These are phyloP conservation scores for Eucalyptus regnans DNA, from an alignment of 345 rosid genomes.

Conservation along the genomic window DNA sequence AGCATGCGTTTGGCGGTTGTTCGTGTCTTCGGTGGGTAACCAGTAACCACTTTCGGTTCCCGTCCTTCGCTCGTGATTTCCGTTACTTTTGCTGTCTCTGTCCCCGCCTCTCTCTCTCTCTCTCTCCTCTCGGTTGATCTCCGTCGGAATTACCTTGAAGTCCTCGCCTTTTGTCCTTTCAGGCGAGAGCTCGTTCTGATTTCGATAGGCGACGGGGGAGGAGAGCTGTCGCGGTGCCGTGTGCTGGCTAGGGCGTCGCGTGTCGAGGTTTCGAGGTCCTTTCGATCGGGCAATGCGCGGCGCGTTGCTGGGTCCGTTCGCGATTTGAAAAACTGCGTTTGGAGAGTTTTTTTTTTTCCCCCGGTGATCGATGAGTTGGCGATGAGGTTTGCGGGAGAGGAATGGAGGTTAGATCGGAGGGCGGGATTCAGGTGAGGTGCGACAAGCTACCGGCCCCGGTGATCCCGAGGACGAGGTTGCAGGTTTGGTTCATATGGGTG, in stretches of 20 bases:
- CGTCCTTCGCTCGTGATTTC: not conserved
- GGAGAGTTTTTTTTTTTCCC: rapidly evolving
- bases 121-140: not conserved
- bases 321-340: not conserved
- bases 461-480: slow-evolving; percentile 54
- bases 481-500: slow-evolving; percentile 78
- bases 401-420: slow-evolving; percentile 77
- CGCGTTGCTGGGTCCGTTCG: not conserved
- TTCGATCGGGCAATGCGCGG: not conserved
- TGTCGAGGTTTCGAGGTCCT: not conserved
- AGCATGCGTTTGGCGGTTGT: not conserved
- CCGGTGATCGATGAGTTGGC: slow-evolving; percentile 45
- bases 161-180: not conserved
- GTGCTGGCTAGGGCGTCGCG: not conserved
- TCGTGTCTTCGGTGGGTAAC: not conserved
- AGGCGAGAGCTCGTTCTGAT: not conserved
- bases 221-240: not conserved
- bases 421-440: slow-evolving; percentile 28
- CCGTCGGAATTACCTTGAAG: not conserved
- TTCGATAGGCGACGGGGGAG: not conserved
- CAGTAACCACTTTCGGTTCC: not conserved
- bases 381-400: slow-evolving; percentile 42
- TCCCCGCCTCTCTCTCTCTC: not conserved
- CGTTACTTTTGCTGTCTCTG: not conserved
- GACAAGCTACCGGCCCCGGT: slow-evolving; percentile 45